Evolutionary conservation across 345 rosid species (phyloP).

Genomic region (Fremontodendron californicum): DNA sequence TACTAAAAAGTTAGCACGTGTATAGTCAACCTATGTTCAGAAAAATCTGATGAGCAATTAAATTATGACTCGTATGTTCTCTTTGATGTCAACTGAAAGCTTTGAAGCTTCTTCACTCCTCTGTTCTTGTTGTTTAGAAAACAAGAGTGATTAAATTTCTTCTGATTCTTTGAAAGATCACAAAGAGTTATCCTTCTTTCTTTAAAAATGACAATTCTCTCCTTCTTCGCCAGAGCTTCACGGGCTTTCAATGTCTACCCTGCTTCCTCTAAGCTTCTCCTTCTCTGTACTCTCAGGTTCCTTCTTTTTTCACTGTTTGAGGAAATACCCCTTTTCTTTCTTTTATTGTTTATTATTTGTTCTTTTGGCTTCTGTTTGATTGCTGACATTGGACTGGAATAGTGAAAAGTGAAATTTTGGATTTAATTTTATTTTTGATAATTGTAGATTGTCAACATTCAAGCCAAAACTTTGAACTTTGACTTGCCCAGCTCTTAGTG

Average conservation of each 20-base stretch:
- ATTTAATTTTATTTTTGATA: too few relatives aligned
- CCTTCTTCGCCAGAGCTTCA: constrained; percentile 60
- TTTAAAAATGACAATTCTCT: constrained; percentile 41
- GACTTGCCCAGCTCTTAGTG: neutral
- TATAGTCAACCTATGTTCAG: neutral
- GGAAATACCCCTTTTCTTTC: neutral
- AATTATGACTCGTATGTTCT: neutral
- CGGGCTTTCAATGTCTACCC: constrained; percentile 39
- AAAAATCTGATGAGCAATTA: neutral
- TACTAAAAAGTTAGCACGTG: neutral
- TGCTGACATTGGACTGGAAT: neutral
- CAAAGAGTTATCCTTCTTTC: neutral
- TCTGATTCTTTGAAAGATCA: neutral
- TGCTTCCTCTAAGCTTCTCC: constrained; percentile 49
- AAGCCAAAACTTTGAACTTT: neutral
- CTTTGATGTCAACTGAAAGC: neutral
- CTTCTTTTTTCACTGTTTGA: neutral
- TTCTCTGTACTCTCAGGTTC: constrained; percentile 74
- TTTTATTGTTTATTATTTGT: neutral
- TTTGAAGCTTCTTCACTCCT: neutral
- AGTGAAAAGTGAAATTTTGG: neutral
- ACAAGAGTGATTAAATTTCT: neutral
- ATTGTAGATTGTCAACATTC: neutral
- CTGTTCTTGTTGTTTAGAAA: neutral
- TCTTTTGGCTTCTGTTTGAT: constrained; percentile 2